Base-by-base conservation (phyloP, 73 alveolate species). In the Blepharisma japonicum region DNA sequence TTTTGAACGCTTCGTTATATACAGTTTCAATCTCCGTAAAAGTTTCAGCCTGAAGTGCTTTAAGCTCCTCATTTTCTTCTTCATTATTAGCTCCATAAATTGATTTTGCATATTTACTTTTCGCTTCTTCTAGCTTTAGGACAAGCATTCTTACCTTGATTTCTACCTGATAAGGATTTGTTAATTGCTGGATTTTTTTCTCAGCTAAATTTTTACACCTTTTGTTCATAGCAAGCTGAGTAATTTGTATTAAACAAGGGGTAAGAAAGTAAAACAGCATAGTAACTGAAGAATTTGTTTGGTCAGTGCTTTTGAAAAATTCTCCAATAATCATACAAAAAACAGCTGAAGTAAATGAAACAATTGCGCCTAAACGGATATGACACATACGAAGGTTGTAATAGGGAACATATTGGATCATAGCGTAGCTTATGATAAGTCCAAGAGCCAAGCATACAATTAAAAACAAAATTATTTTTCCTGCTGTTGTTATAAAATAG, bases 271-370 rank as follows among this genome's bases (percentile, higher is more conserved):
- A 53, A 53, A 53, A 53, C n/a, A 53, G 67, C 67, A 53, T 53
- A 11, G 67, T 53, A 3, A 53, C 67, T 53, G 67, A 53, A 53
- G 67, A 53, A 53, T 53, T 53, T 4, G 67, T 14, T 53, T 53
- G 67, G 67, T 53, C 67, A 53, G 67, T 53, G 67, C 67, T 53
- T 53, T 53, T 53, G 4, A 53, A 53, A 4, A 53, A 53, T 4
- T 53, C 67, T 53, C 67, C 67, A 53, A 53, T 53, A 1, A 53
- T 14, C 67, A 53, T 53, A 53, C 67, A 53, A 53, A 53, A 53
- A 53, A 53, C 23, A 14, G 67, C 67, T 53, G 67, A 53, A 53
- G 67, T 53, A 53, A 53, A 53, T 2, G 27, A 53, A 53, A 53
- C 67, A 53, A 53, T 53, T 20, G 27, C 67, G n/a, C 27, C 67